Conservation (phyloP, 129 eudicot genomes). For the Arctium minus region DNA sequence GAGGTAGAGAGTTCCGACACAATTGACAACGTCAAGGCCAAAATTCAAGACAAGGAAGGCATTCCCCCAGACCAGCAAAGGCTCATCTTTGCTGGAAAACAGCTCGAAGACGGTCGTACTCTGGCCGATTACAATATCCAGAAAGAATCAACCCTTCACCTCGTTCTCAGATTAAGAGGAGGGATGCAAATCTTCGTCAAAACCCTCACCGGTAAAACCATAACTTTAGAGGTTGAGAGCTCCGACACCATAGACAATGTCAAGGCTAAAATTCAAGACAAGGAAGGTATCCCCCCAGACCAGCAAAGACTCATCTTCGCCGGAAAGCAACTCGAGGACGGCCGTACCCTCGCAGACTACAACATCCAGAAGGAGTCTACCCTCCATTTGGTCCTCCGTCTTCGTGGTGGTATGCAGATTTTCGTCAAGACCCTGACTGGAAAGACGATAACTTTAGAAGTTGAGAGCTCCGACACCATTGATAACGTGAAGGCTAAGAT, state of each 20-base stretch:
- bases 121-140: constrained; percentile 40
- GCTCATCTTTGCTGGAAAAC: constrained; percentile 36
- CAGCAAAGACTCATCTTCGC: constrained; percentile 39
- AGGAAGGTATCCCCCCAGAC: constrained; percentile 41
- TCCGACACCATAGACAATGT: constrained; percentile 41
- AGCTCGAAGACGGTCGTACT: constrained; percentile 38
- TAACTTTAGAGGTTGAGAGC: constrained; percentile 38
- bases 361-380: constrained; percentile 43
- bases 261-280: constrained; percentile 41
- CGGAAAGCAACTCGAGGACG: constrained; percentile 38
- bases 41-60: constrained; percentile 42
- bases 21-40: constrained; percentile 38
- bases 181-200: constrained; percentile 47
- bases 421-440: constrained; percentile 42
- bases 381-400: constrained; percentile 39
- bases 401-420: constrained; percentile 51
- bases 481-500: constrained; percentile 46
- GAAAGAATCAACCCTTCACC: constrained; percentile 38
- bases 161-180: constrained; percentile 31
- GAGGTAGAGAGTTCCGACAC: constrained; percentile 38
- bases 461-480: constrained; percentile 37
- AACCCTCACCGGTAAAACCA: constrained; percentile 34
- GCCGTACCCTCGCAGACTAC: constrained; percentile 36
- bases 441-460: constrained; percentile 40
- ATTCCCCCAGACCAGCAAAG: constrained; percentile 44